Conservation (phyloP, 139 green algal genomes). For the Tetradesmus obliquus region DNA sequence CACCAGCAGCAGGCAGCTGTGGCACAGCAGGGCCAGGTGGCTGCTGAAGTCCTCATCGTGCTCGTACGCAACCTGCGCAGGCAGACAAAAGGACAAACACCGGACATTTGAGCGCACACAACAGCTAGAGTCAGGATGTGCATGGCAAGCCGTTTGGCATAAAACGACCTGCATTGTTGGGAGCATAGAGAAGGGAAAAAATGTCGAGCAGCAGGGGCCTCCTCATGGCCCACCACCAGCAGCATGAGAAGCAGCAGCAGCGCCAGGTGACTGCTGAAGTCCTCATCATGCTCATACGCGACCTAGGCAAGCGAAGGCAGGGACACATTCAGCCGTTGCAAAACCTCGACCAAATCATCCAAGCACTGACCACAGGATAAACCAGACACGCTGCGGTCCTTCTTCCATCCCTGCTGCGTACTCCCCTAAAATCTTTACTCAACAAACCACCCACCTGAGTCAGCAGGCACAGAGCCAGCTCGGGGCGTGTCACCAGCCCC, state of each 20-base stretch:
- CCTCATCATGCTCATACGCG: constrained; percentile 92
- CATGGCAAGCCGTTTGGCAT: too few relatives aligned
- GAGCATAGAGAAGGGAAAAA: too few relatives aligned
- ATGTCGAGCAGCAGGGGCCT: too few relatives aligned
- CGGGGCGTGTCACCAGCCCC: constrained; percentile 69
- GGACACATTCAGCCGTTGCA: constrained; percentile 44
- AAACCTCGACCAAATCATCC: not conserved
- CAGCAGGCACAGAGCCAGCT: constrained; percentile 89
- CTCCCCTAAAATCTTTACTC: not conserved
- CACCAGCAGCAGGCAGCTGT: constrained; percentile 60
- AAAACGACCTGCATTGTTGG: too few relatives aligned
- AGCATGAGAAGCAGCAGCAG: constrained; percentile 65
- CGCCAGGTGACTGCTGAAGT: constrained; percentile 85
- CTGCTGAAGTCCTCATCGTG: constrained; percentile 88
- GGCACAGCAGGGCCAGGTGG: constrained; percentile 88
- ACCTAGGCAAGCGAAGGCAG: constrained; percentile 67
- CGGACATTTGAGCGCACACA: not conserved
- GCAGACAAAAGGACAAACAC: constrained; percentile 42
- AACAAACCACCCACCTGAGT: not conserved
- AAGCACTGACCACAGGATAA: not conserved
- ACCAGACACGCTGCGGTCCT: not conserved
- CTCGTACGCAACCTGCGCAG: constrained; percentile 88
- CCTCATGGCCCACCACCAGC: too few relatives aligned
- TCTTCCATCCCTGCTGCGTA: not conserved
- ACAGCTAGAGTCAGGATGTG: too few relatives aligned